phyloP scores from a whole-genome alignment of 495 filamentous ascomycete species.

The Haplographium delicatum region DNA sequence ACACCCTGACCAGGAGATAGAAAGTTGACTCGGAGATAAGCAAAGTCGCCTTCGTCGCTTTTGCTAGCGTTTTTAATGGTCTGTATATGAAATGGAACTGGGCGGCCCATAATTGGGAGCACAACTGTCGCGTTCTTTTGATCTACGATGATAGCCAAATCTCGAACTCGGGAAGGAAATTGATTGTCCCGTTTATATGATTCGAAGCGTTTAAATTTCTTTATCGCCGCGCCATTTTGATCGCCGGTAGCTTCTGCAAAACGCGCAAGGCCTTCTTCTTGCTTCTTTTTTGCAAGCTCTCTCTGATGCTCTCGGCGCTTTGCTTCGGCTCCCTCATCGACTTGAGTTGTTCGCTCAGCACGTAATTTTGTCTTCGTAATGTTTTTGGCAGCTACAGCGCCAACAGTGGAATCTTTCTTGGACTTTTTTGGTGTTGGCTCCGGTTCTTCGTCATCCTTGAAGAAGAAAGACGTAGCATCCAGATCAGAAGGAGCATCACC shows the following conservation, averaged over 20 bases:
- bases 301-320: conserved; percentile 89
- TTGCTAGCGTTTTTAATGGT: conserved; percentile 98
- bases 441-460: conserved; percentile 82
- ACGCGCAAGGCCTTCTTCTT: conserved; percentile 74
- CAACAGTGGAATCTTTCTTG: conserved; percentile 75
- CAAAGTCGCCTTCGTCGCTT: conserved; percentile 89
- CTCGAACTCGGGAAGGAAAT: conserved; percentile 73
- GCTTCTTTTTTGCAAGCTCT: conserved; percentile 80
- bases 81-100: conserved; percentile 97
- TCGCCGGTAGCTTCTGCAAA: conserved; percentile 77
- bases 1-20: conserved; percentile 96
- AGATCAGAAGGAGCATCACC: conserved; percentile 85
- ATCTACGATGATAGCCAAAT: conserved; percentile 85
- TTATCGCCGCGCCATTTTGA: conserved; percentile 84
- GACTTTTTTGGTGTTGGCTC: conserved; percentile 62
- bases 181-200: conserved; percentile 99
- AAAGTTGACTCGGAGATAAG: conserved; percentile 94
- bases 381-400: conserved; percentile 81
- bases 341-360: conserved; percentile 77
- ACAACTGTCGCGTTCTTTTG: conserved; percentile 84
- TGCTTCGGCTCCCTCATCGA: conserved; percentile 85
- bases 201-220: conserved; percentile 97
- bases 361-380: conserved; percentile 91
- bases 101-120: conserved; percentile 93
- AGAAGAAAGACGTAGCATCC: conserved; percentile 93